A percentile compares a stretch with the other conserved stretches of the same genome.
These are phyloP conservation scores for Fragaria nilgerrensis DNA, from an alignment of 306 rosid genomes.

Conservation along the genomic window DNA sequence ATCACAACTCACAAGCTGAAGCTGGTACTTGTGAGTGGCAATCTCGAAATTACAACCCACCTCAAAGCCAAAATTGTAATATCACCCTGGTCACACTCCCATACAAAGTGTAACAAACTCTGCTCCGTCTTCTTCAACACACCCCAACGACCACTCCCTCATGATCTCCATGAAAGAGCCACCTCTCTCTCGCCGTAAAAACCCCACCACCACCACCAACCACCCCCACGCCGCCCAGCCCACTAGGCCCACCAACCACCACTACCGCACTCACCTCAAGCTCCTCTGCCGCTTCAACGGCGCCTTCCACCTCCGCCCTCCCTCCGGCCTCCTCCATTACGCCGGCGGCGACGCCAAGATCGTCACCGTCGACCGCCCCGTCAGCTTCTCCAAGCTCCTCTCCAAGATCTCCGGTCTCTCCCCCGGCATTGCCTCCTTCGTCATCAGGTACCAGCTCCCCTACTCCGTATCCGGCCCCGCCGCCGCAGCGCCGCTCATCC, in stretches of 20 bases:
- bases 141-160: neutral
- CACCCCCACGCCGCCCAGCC: neutral
- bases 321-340: conserved; percentile 26
- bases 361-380: conserved; percentile 23
- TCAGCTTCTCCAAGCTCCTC: conserved; percentile 20
- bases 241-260: neutral
- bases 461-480: neutral
- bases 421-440: neutral
- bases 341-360: conserved; percentile 33
- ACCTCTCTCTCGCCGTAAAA: conserved; percentile 15
- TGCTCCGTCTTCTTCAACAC: neutral
- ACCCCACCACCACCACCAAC: neutral
- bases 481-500: conserved; percentile 5
- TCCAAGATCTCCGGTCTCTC: conserved; percentile 27
- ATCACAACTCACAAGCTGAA: neutral
- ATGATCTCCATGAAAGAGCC: conserved; percentile 26
- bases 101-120: neutral
- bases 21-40: no score
- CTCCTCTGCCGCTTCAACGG: conserved; percentile 32
- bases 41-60: no score
- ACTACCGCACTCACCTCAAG: conserved; percentile 3
- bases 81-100: neutral
- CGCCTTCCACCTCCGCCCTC: conserved; percentile 12
- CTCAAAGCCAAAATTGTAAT: neutral
- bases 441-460: conserved; percentile 21